Evolutionary conservation across 2,329 filamentous ascomycete genomes (phyloP), one percentile per base, ranked within the genome.

Genomic region (Monilinia fructicola): DNA sequence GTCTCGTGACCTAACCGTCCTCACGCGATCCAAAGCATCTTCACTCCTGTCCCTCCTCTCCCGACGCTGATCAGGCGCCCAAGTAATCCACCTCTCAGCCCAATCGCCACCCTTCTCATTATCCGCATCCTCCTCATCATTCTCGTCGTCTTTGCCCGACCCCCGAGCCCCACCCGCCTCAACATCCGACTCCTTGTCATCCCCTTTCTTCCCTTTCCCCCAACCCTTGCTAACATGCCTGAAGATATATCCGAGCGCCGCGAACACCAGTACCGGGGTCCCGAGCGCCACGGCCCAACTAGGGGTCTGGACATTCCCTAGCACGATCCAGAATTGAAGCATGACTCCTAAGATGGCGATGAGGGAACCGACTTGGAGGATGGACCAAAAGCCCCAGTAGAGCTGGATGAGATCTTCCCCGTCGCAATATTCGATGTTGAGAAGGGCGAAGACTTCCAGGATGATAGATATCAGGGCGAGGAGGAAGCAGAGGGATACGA

Each of bases 311-410:
- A 81, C 77, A 50, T 84, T 78, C 48, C 78, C 78, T 11, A 86
- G 72, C 3, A 81, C 78, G 69, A 86, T 83, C 46, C 80, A 78
- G 35, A 85, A 76, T 48, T 84, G 81, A 3, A 87, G 76, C 54
- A 85, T 81, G 68, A 87, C 83, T 38, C 85, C 85, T 16, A 82
- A 74, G 72, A 87, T 85, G 67, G 85, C 85, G 46, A 87, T 85
- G 68, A 85, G 77, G 1, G 83, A 83, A 7, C 85, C 85, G 2
- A 87, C 77, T 71, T 87, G 85, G 6, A 86, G 77, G 79, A 85
- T 84, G 28, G 83, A 85, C 83, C 84, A 87, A 2, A 84, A 85
- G 0, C 84, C 82, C 85, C 85, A 87, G 75, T 86, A 87, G 0
- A 87, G 76, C 35, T 71, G 80, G 77, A 86, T 86, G 65, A 87